Evolutionary conservation across 2,329 filamentous ascomycete species (phyloP).

Genomic region (Drechmeria coniospora): DNA sequence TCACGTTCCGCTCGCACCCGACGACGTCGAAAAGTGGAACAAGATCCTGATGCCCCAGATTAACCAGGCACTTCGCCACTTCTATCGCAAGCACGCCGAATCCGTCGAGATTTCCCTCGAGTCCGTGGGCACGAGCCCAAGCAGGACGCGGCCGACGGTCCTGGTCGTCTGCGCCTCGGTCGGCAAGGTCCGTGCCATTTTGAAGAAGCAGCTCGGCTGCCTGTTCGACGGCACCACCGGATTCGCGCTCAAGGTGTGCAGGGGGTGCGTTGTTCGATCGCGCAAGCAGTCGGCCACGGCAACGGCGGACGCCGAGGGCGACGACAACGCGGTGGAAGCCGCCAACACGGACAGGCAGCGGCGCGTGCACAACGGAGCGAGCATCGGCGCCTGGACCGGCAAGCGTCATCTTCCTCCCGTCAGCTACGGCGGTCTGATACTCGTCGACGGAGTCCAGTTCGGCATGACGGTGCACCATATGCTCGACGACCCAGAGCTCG

Average conservation of each 20-base stretch:
- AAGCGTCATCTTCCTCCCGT: constrained; percentile 79
- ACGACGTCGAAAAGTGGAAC: constrained; percentile 58
- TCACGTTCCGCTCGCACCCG: constrained; percentile 40
- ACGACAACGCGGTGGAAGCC: constrained; percentile 24
- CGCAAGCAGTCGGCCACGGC: constrained; percentile 24
- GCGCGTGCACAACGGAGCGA: constrained; percentile 69
- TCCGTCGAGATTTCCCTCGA: constrained; percentile 67
- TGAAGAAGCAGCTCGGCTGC: constrained; percentile 51
- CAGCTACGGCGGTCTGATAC: constrained; percentile 74
- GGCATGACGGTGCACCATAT: constrained; percentile 97
- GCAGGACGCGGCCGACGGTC: constrained; percentile 55
- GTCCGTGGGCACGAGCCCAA: constrained; percentile 53
- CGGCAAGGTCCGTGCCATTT: constrained; percentile 52
- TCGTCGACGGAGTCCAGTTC: constrained; percentile 71
- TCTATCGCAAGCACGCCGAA: constrained; percentile 58
- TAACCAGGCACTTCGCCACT: constrained; percentile 53
- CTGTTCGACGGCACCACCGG: constrained; percentile 47
- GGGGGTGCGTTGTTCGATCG: constrained; percentile 50
- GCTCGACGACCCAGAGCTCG: constrained; percentile 55
- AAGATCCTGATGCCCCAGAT: constrained; percentile 55
- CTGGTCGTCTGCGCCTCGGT: constrained; percentile 66
- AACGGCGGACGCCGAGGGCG: constrained; percentile 15
- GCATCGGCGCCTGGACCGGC: constrained; percentile 80
- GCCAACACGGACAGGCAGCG: constrained; percentile 66
- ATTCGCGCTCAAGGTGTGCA: constrained; percentile 56